Evolutionary conservation across 2,329 filamentous ascomycete species (phyloP).

Genomic region (Fusarium incarnatum): DNA sequence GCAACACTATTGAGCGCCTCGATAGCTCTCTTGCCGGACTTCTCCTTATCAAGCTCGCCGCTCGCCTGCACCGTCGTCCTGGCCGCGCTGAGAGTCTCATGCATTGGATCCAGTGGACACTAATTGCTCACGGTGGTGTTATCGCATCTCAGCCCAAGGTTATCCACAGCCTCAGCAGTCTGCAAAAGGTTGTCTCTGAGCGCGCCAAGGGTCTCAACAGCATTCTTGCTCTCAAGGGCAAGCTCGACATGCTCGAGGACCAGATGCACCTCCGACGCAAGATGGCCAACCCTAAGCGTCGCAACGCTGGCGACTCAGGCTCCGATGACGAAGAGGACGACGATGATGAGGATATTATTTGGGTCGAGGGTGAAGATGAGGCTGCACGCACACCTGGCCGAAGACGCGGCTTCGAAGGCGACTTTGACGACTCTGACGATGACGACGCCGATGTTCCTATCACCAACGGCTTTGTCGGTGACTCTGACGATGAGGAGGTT

Average conservation of each 20-base stretch:
- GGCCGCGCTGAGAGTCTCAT: constrained; percentile 91
- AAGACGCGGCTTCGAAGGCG: constrained; percentile 52
- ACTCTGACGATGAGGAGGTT: constrained; percentile 70
- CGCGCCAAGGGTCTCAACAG: constrained; percentile 84
- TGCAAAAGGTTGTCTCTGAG: constrained; percentile 90
- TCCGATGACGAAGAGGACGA: constrained; percentile 58
- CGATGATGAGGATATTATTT: constrained; percentile 78
- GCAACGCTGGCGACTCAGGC: constrained; percentile 61
- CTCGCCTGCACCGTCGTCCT: constrained; percentile 86
- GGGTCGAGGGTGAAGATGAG: constrained; percentile 87
- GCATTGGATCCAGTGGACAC: constrained; percentile 95
- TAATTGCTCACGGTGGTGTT: constrained; percentile 91
- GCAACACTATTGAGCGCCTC: constrained; percentile 89
- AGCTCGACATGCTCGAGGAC: constrained; percentile 91
- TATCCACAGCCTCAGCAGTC: constrained; percentile 78
- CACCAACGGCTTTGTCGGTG: constrained; percentile 66
- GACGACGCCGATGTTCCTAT: constrained; percentile 65
- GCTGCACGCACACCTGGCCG: constrained; percentile 64
- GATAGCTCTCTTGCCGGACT: constrained; percentile 84
- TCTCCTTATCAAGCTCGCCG: constrained; percentile 85
- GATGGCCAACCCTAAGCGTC: constrained; percentile 55
- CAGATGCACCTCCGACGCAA: constrained; percentile 84
- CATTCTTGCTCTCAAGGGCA: constrained; percentile 89
- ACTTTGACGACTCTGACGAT: constrained; percentile 61
- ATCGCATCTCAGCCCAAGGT: constrained; percentile 88